phyloP scores from a whole-genome alignment of 2,329 filamentous ascomycete genomes.

The Fusarium musae region DNA sequence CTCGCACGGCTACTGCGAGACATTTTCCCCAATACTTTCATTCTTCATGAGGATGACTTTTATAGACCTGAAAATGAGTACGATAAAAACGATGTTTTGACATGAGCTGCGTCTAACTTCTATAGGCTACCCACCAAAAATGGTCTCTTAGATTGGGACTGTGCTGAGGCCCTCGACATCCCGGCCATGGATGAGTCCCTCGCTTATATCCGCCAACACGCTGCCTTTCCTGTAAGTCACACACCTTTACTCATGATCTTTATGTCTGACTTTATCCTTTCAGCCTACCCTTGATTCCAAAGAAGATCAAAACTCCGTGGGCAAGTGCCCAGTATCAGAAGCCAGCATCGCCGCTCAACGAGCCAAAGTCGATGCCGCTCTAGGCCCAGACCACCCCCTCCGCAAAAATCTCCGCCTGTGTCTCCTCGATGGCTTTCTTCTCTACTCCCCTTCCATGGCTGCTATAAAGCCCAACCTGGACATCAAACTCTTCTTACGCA shows the following conservation, averaged over 20 bases:
- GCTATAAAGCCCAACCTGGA: slow-evolving; percentile 73
- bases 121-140: slow-evolving; percentile 63
- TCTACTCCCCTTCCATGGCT: slow-evolving; percentile 71
- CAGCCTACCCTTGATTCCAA: slow-evolving; percentile 49
- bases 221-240: slow-evolving; percentile 68
- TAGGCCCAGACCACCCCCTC: slow-evolving; percentile 56
- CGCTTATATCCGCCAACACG: slow-evolving; percentile 74
- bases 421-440: slow-evolving; percentile 88
- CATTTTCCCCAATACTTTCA: slow-evolving; percentile 81
- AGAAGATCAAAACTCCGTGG: slow-evolving; percentile 72
- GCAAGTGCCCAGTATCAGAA: slow-evolving; percentile 63
- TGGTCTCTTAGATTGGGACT: slow-evolving; percentile 90
- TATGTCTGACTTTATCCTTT: not conserved
- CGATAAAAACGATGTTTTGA: slow-evolving; percentile 38
- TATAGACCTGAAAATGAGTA: slow-evolving; percentile 83
- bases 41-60: slow-evolving; percentile 97
- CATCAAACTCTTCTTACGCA: slow-evolving; percentile 80
- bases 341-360: slow-evolving; percentile 59
- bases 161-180: slow-evolving; percentile 80
- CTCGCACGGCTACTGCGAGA: slow-evolving; percentile 85
- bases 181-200: slow-evolving; percentile 74
- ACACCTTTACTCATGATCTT: not conserved
- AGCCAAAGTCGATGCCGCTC: slow-evolving; percentile 59
- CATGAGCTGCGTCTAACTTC: not conserved
- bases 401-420: slow-evolving; percentile 62